phyloP scores from a whole-genome alignment of 495 filamentous ascomycete species.

The Neurospora terricola region DNA sequence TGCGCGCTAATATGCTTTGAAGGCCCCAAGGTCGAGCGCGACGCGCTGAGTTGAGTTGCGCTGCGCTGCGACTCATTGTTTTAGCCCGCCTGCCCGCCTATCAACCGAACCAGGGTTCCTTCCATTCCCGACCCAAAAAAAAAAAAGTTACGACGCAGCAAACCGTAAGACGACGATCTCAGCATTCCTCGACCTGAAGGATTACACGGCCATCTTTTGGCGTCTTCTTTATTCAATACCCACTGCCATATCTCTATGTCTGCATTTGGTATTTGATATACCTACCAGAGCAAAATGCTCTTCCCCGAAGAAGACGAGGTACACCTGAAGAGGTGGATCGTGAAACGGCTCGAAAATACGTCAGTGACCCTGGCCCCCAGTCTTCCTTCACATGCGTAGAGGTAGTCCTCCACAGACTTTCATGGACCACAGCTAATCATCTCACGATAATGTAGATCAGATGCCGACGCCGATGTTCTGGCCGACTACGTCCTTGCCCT shows the following conservation, averaged over 20 bases:
- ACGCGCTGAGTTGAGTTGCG: not conserved
- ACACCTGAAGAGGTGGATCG: slow-evolving; percentile 78
- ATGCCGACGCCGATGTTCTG: slow-evolving; percentile 90
- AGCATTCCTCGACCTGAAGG: not conserved
- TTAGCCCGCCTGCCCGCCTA: not conserved
- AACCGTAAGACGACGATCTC: not conserved
- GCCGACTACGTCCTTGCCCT: slow-evolving; percentile 95
- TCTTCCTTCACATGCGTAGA: not conserved
- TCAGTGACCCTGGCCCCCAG: slow-evolving; percentile 30
- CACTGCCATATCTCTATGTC: not conserved
- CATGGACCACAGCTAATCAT: not conserved
- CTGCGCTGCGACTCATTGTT: not conserved
- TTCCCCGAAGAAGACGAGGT: slow-evolving; percentile 66
- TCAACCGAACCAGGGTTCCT: not conserved
- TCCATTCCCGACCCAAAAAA: not conserved
- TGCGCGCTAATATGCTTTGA: not conserved
- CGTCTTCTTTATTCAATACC: not conserved
- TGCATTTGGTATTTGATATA: not conserved
- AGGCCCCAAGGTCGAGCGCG: not conserved
- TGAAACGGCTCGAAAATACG: slow-evolving; percentile 86
- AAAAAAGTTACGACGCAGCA: not conserved
- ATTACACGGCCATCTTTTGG: not conserved
- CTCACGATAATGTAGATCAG: slow-evolving; percentile 51
- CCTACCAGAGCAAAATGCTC: slow-evolving; percentile 45
- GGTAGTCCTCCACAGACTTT: not conserved